These are phyloP conservation scores for Meredithiella fracta DNA, from an alignment of 2,329 filamentous ascomycete species.

Conservation along the genomic window DNA sequence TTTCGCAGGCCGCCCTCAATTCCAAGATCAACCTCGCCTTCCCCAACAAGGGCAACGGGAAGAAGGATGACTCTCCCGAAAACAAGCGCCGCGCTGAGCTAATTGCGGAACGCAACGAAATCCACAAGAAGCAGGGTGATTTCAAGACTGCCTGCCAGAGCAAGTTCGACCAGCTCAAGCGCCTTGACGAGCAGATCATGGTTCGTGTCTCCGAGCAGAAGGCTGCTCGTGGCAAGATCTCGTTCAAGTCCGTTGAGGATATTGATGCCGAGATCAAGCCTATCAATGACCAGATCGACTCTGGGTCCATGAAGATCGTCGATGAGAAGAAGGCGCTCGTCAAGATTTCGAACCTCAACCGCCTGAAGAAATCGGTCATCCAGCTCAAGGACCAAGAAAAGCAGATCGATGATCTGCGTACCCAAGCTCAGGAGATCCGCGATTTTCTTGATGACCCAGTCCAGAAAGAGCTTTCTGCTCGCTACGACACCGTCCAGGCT, in stretches of 20 bases:
- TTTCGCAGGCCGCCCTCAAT: conserved; percentile 63
- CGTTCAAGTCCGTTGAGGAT: conserved; percentile 78
- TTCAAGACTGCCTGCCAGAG: conserved; percentile 67
- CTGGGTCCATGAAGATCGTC: conserved; percentile 83
- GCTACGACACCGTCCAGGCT: conserved; percentile 69
- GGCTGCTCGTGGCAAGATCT: conserved; percentile 59
- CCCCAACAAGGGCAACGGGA: conserved; percentile 57
- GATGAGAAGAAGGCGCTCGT: conserved; percentile 89
- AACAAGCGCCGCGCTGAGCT: conserved; percentile 77
- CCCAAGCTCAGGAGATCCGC: conserved; percentile 75
- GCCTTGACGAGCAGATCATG: conserved; percentile 77
- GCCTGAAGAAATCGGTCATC: conserved; percentile 80
- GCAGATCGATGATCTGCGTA: conserved; percentile 72
- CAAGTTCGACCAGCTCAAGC: conserved; percentile 82
- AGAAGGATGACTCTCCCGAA: conserved; percentile 48
- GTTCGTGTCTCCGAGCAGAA: conserved; percentile 76
- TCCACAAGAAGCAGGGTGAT: conserved; percentile 71
- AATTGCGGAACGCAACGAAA: conserved; percentile 63
- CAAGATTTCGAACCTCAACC: conserved; percentile 69
- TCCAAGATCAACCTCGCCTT: conserved; percentile 72
- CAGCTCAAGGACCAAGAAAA: conserved; percentile 74
- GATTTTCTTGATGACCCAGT: conserved; percentile 85
- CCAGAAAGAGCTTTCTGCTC: conserved; percentile 70
- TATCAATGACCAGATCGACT: conserved; percentile 73
- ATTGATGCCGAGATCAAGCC: conserved; percentile 66